phyloP scores from a whole-genome alignment of 257 asterid species.

The Solanum dulcamara region DNA sequence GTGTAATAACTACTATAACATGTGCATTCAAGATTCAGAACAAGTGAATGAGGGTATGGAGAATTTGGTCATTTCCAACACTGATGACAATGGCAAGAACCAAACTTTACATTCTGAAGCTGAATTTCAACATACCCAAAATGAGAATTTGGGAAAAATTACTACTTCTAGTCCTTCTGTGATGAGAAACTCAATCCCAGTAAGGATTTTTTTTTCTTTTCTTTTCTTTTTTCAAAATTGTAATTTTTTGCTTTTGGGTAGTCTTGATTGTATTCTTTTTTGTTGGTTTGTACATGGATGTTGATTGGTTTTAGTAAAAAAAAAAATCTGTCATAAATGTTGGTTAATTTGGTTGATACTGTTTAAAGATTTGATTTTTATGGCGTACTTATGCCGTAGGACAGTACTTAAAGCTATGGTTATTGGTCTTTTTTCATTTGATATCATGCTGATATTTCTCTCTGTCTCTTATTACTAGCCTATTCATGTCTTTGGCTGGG shows the following conservation, averaged over 20 bases:
- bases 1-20: conserved; percentile 1
- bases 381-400: background rate
- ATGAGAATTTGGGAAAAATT: conserved; percentile 11
- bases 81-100: conserved; percentile 22
- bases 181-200: conserved; percentile 40
- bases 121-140: conserved; percentile 22
- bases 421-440: background rate
- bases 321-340: background rate
- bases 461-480: background rate
- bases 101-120: conserved; percentile 27
- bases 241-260: background rate
- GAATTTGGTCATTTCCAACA: conserved; percentile 28
- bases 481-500: no score
- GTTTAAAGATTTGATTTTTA: background rate
- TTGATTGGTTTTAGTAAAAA: background rate
- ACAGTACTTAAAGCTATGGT: background rate
- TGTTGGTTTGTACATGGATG: background rate
- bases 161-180: conserved; percentile 16
- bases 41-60: conserved; percentile 50
- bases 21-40: conserved; percentile 78
- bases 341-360: background rate
- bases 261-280: background rate
- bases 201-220: conserved; percentile 4
- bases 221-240: background rate
- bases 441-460: background rate